phyloP scores from a whole-genome alignment of 306 rosid species.

The Dicorynia guianensis region DNA sequence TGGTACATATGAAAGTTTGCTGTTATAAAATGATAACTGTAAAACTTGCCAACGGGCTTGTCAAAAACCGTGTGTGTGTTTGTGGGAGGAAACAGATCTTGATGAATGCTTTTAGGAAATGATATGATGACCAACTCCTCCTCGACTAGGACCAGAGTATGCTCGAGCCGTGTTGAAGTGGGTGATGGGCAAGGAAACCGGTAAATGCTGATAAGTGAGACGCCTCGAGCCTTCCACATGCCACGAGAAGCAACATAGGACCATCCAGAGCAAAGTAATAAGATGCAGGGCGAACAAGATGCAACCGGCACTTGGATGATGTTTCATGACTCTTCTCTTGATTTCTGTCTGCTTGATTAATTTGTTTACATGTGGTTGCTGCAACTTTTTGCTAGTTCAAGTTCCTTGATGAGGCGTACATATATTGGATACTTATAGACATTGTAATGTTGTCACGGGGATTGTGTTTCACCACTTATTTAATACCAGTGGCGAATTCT shows the following conservation, averaged over 20 bases:
- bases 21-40: no score
- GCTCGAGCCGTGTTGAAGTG: conserved; percentile 50
- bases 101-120: conserved; percentile 6
- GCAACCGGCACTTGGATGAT: not conserved
- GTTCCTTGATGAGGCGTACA: no score
- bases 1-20: no score
- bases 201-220: conserved; percentile 25
- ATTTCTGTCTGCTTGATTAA: not conserved
- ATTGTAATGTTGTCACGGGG: no score
- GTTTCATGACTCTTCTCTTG: conserved; percentile 34
- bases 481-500: not conserved
- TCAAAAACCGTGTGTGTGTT: no score
- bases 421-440: no score
- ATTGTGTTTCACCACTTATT: no score
- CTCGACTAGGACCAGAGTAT: conserved; percentile 64
- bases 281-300: conserved; percentile 9
- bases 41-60: no score
- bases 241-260: conserved; percentile 31
- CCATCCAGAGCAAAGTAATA: conserved; percentile 31
- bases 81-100: conserved; percentile 7
- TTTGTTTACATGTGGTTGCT: no score
- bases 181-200: conserved; percentile 7
- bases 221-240: conserved; percentile 41
- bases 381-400: not conserved
- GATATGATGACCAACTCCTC: conserved; percentile 55